phyloP scores from a whole-genome alignment of 805 yeast genomes.

The Dipodascopsis uninucleata region DNA sequence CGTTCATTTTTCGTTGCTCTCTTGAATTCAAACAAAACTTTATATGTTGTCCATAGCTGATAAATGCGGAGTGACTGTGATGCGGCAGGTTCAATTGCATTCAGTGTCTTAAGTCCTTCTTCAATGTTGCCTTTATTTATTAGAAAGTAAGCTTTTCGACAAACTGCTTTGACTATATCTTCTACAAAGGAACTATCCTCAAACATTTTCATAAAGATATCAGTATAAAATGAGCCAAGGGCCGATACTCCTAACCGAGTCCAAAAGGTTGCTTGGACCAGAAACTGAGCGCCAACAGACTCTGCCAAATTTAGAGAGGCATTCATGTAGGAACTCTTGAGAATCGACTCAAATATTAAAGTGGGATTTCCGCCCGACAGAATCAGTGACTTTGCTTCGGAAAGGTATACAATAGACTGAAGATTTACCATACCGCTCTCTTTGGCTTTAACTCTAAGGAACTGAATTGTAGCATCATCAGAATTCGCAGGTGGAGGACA shows the following conservation, averaged over 20 bases:
- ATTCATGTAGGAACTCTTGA: constrained; percentile 8
- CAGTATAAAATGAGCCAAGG: constrained; percentile 8
- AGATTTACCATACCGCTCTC: constrained; percentile 32
- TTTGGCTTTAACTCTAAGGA: constrained; percentile 53
- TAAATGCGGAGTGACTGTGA: constrained; percentile 4
- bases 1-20: constrained; percentile 11
- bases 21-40: constrained; percentile 7
- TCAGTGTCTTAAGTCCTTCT: neutral
- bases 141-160: constrained; percentile 14
- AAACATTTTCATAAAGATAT: constrained; percentile 2
- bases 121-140: constrained; percentile 5
- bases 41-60: constrained; percentile 11
- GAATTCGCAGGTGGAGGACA: constrained; percentile 51
- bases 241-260: constrained; percentile 9
- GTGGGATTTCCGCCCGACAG: constrained; percentile 9
- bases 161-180: constrained; percentile 6
- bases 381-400: constrained; percentile 47
- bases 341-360: constrained; percentile 13
- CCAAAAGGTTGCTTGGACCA: constrained; percentile 15
- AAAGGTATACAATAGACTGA: constrained; percentile 58
- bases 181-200: constrained; percentile 3
- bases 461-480: constrained; percentile 63
- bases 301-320: constrained; percentile 1
- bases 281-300: constrained; percentile 12
- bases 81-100: neutral